Conservation (phyloP, 192 early-diverging fungal species). For the Oehlia diaphana region DNA sequence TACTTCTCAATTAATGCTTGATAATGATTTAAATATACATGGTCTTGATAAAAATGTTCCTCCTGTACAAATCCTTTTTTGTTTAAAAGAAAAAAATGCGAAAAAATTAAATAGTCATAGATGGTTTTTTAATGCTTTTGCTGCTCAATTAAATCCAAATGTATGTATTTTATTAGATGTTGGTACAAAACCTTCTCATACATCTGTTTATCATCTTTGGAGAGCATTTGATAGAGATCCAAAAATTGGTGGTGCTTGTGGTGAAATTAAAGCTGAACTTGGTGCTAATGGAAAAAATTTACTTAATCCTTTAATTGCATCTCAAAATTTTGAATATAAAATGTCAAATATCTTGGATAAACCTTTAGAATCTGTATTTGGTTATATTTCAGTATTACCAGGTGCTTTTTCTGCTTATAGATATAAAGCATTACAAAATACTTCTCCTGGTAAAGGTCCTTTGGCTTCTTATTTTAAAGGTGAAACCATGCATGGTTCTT, state of each 20-base stretch:
- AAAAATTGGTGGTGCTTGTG: slow-evolving; percentile 88
- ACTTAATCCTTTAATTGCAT: slow-evolving; percentile 86
- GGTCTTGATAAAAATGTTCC: slow-evolving; percentile 71
- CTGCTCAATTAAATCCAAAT: slow-evolving; percentile 75
- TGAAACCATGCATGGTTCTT: slow-evolving; percentile 72
- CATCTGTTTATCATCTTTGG: slow-evolving; percentile 91
- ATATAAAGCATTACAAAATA: slow-evolving; percentile 79
- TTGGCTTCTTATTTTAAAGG: slow-evolving; percentile 91
- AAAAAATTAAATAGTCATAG: slow-evolving; percentile 96
- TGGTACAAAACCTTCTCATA: slow-evolving; percentile 82
- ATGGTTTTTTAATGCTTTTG: slow-evolving; percentile 97
- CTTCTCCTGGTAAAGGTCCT: slow-evolving; percentile 58
- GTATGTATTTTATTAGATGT: slow-evolving; percentile 93
- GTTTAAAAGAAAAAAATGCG: slow-evolving; percentile 89
- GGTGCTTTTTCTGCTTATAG: slow-evolving; percentile 97
- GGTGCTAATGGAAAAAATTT: slow-evolving; percentile 69
- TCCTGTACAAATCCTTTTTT: slow-evolving; percentile 90
- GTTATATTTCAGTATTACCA: slow-evolving; percentile 93
- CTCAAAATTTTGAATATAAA: slow-evolving; percentile 99
- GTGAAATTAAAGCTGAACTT: slow-evolving; percentile 87
- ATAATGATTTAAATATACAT: slow-evolving; percentile 62
- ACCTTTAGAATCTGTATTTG: slow-evolving; percentile 93
- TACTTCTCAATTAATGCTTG: slow-evolving; percentile 76
- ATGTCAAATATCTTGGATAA: slow-evolving; percentile 98
- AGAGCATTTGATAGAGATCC: slow-evolving; percentile 84